Percentiles rank a stretch among this genome's conserved stretches.
Conservation (phyloP, 2,329 filamentous ascomycete species). For the Colletotrichum melonis region DNA sequence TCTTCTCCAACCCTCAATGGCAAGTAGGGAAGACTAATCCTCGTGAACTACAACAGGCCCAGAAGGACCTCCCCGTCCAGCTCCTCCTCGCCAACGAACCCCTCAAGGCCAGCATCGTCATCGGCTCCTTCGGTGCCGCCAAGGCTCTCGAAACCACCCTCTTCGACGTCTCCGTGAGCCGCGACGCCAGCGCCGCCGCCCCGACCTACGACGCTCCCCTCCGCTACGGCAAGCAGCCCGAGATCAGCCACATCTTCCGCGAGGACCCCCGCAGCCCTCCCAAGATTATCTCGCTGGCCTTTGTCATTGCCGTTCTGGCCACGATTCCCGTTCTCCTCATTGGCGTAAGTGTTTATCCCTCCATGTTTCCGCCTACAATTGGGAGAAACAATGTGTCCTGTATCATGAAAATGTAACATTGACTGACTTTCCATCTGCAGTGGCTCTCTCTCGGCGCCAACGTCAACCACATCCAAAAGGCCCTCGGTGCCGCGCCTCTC, state of each 20-base stretch:
- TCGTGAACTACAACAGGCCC: slow-evolving; percentile 66
- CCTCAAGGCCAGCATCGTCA: slow-evolving; percentile 82
- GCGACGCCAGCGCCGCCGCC: slow-evolving; percentile 70
- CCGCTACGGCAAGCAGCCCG: slow-evolving; percentile 84
- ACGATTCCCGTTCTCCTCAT: slow-evolving; percentile 80
- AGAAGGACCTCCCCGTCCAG: slow-evolving; percentile 89
- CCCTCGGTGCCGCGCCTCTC: slow-evolving; percentile 79
- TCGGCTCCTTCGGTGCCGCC: slow-evolving; percentile 87
- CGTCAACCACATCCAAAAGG: slow-evolving; percentile 79
- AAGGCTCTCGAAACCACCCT: slow-evolving; percentile 74
- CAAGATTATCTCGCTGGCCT: slow-evolving; percentile 81
- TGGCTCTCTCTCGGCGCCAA: slow-evolving; percentile 90
- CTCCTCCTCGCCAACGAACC: slow-evolving; percentile 76
- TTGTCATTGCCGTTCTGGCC: slow-evolving; percentile 77
- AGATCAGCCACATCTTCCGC: slow-evolving; percentile 94
- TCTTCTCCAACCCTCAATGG: not conserved
- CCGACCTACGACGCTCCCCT: slow-evolving; percentile 74
- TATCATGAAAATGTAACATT: slow-evolving; percentile 10
- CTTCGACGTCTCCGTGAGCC: slow-evolving; percentile 78
- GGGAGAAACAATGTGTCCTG: not conserved
- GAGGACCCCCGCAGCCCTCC: slow-evolving; percentile 83
- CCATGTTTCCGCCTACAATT: not conserved
- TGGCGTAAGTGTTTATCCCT: slow-evolving; percentile 62
- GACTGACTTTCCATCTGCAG: slow-evolving; percentile 54
- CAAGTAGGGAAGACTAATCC: slow-evolving; percentile 37